A percentile compares a stretch with the other conserved stretches of the same genome.
Evolutionary conservation across 306 rosid species (phyloP).

Genomic region (Cajanus cajan): DNA sequence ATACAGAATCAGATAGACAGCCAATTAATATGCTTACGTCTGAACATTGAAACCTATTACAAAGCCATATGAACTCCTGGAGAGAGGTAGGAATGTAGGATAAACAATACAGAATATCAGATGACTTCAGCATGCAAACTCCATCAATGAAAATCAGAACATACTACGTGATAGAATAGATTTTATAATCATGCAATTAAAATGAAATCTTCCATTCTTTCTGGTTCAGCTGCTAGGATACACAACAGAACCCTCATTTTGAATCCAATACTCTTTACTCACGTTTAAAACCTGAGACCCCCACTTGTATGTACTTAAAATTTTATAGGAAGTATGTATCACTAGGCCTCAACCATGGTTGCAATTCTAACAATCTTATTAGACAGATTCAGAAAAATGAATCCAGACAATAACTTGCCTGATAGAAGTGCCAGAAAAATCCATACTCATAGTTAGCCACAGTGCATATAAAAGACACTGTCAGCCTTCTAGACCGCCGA

Average conservation of each 20-base stretch:
- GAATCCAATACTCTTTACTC: not conserved
- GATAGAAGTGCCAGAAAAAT: constrained; percentile 77
- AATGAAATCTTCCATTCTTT: constrained; percentile 5
- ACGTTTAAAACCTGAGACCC: not conserved
- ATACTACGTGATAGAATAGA: not conserved
- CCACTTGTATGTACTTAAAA: not conserved
- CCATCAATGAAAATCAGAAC: not conserved
- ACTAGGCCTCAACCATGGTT: constrained; percentile 6
- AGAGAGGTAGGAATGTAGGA: not conserved
- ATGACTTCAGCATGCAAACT: not conserved
- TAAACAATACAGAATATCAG: not conserved
- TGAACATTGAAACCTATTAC: not conserved
- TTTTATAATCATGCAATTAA: not conserved
- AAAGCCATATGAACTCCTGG: not conserved
- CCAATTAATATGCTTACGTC: constrained; percentile 11
- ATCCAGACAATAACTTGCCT: constrained; percentile 49
- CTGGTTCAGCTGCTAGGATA: not conserved
- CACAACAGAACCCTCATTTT: not conserved
- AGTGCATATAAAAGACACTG: constrained; percentile 66
- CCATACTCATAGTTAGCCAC: constrained; percentile 79
- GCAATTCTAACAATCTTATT: constrained; percentile 8
- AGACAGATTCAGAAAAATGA: not conserved
- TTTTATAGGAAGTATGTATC: not conserved
- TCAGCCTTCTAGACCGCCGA: constrained; percentile 69
- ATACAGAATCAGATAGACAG: not conserved